Base-by-base conservation (phyloP, 495 filamentous ascomycete species). In the Pyrenopolyporus hunteri region DNA sequence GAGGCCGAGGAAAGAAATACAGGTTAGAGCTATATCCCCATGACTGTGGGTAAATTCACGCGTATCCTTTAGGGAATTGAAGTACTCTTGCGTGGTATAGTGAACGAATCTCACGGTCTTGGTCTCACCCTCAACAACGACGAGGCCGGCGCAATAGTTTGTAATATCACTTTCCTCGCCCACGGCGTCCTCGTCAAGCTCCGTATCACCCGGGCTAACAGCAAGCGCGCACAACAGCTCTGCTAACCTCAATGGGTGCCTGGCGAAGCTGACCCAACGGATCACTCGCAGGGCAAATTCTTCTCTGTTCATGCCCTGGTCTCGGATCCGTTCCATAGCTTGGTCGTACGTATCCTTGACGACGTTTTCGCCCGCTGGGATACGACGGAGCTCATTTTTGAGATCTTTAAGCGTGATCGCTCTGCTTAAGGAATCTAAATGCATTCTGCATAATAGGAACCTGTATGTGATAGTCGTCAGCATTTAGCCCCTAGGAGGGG, bases 361-460 rank as follows among this genome's bases (percentile, higher is more conserved):
- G 40, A 58, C 48, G 29, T 63, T 63, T 52, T 73, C 49, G 16
- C 66, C 63, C 16, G 45, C n/a, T 2, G 63, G 63, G 40, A 66
- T 64, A 6, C 54, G 49, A 1, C 26, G 11, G 8, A 78, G 51
- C 22, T 71, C 69, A 6, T 57, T 45, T 20, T 58, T 59, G 20
- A 77, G 20, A 1, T 67, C 71, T 36, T 65, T 69, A 3, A 63
- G 43, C n/a, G 64, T 74, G n/a, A 70, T 62, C 37, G 74, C 68
- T 29, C 69, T 68, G 13, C 37, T 64, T n/a, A 80, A 57, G 23
- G 71, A 69, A 46, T 74, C 73, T 3, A 78, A 43, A 50, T 77
- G 71, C 35, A 76, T 68, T 53, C 59, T 70, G 36, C 75, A 73
- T 25, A 79, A 65, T 5, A 80, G 63, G 50, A 80, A 78, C 76